phyloP scores from a whole-genome alignment of 257 asterid species.

The Solanum ossicruentum region DNA sequence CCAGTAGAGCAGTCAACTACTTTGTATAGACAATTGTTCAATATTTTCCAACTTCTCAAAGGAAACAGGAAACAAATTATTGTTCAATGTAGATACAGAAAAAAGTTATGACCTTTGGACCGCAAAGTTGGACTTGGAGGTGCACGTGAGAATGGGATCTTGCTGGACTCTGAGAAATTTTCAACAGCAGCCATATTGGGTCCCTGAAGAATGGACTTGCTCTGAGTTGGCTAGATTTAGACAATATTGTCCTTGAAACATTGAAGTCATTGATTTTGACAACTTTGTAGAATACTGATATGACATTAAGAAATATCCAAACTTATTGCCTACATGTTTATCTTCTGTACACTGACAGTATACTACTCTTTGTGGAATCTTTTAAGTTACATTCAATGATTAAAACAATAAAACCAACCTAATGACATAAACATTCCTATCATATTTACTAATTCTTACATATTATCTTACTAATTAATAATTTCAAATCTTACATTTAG shows the following conservation, averaged over 20 bases:
- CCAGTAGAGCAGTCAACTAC: not conserved
- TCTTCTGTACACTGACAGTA: not conserved
- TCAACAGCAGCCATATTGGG: not conserved
- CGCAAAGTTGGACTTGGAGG: not conserved
- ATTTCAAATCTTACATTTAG: no score
- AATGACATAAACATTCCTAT: not conserved
- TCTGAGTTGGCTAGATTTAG: not conserved
- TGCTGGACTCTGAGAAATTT: not conserved
- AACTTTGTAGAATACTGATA: not conserved
- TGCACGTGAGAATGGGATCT: conserved; percentile 1
- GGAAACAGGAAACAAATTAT: not conserved
- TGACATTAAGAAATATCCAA: not conserved
- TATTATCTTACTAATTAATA: no score
- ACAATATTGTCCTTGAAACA: not conserved
- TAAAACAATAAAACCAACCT: not conserved
- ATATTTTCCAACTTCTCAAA: not conserved
- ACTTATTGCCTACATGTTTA: not conserved
- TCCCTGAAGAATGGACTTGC: not conserved
- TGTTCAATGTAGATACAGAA: not conserved
- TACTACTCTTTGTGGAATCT: not conserved
- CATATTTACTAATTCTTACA: no score
- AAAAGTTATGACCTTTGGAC: not conserved
- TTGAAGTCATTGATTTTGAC: not conserved
- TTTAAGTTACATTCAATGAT: not conserved
- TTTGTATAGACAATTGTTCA: not conserved